Base-by-base conservation (phyloP, 305 asterid genomes). In the Fraxinus velutina region DNA sequence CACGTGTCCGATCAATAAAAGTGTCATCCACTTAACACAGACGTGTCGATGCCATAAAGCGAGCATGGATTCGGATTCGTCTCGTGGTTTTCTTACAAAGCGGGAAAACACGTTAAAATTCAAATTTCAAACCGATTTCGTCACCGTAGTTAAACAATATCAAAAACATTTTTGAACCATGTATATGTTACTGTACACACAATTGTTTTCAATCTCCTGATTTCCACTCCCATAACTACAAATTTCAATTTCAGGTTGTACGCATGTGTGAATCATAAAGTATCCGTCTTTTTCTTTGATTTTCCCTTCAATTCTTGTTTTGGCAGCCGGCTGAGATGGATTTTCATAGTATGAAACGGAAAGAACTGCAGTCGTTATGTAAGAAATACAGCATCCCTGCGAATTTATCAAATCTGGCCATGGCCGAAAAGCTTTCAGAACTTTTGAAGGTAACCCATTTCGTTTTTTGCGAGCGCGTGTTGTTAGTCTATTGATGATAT, bases 311-410 rank as follows among this genome's bases (percentile, higher is more conserved):
- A 2, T 62, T 74, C 30, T 30, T 4, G 79, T 74, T 55, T 79
- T 34, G 80, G 78, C 24, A 30, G 66, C 66, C 29, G 77, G 36
- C 71, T 77, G 68, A 80, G 81, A 90, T 89, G 97, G 89, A 92
- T 87, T 92, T 88, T 83, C 87, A 85, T 24, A 68, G 68, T 27
- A 68, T 92, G 97, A 89, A 91, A 79, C 89, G 97, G 60, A 92
- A 81, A 76, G 89, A 90, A 81, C 83, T 93, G 37, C 95, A 92
- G 84, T 83, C 84, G 50, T 34, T 93, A 39, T 93, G 98, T 86
- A 92, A 89, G 87, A 86, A 89, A 80, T 90, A 89, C 77, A 85
- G 75, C 24, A 88, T 93, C 70, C 96, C 92, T 24, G 97, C 97
- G 1, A 92, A 91, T 85, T 81, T 91, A 73, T 84, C 93, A 2